Evolutionary conservation across 1,284 basidiomycete species (phyloP).

Genomic region (Austropuccinia psidii): DNA sequence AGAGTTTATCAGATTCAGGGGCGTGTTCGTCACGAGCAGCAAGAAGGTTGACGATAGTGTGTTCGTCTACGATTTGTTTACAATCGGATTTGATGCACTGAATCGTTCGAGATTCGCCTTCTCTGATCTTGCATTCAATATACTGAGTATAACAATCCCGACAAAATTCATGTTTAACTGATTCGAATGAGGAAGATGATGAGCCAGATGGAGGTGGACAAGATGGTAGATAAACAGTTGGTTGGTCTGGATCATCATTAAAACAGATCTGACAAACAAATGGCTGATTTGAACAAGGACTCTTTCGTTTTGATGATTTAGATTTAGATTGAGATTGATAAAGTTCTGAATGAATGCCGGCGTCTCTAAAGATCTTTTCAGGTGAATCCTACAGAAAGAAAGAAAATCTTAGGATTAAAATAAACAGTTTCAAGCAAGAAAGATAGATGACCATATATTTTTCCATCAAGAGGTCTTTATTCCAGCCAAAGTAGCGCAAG

Average conservation of each 20-base stretch:
- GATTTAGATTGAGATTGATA: slow-evolving; percentile 49
- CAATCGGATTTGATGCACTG: slow-evolving; percentile 93
- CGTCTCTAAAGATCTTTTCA: slow-evolving; percentile 60
- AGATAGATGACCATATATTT: slow-evolving; percentile 44
- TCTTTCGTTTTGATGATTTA: slow-evolving; percentile 44
- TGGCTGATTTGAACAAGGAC: slow-evolving; percentile 49
- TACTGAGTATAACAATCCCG: slow-evolving; percentile 80
- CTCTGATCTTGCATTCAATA: slow-evolving; percentile 71
- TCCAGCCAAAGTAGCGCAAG: slow-evolving; percentile 81
- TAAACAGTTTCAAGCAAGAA: background rate
- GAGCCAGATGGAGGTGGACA: slow-evolving; percentile 57
- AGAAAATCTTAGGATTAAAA: background rate
- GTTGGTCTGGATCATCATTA: slow-evolving; percentile 56
- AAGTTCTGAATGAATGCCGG: slow-evolving; percentile 55
- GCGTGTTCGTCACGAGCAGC: slow-evolving; percentile 26
- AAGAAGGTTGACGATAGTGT: slow-evolving; percentile 52
- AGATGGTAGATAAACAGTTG: slow-evolving; percentile 62
- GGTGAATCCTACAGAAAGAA: slow-evolving; percentile 47
- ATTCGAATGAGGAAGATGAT: background rate
- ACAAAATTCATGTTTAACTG: slow-evolving; percentile 53
- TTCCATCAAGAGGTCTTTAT: slow-evolving; percentile 75
- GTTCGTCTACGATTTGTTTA: slow-evolving; percentile 59
- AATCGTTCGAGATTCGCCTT: slow-evolving; percentile 69
- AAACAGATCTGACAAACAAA: slow-evolving; percentile 88
- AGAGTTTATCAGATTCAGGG: background rate